A percentile compares a stretch with the other conserved stretches of the same genome.
These are phyloP conservation scores for Dentipellis fragilis DNA, from an alignment of 768 basidiomycete species.

Conservation along the genomic window DNA sequence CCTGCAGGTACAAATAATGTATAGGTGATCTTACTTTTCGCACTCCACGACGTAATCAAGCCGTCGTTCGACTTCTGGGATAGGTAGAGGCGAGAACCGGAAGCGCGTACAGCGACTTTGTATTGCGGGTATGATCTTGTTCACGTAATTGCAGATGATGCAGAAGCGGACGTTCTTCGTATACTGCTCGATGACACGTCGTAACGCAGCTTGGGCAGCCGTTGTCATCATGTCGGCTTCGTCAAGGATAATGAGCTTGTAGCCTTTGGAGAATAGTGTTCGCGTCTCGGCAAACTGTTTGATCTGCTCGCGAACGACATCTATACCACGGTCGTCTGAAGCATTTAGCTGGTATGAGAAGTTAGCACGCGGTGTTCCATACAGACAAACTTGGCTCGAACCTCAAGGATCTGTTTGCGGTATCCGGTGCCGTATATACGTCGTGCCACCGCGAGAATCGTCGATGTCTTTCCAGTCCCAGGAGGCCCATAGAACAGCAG, in stretches of 20 bases:
- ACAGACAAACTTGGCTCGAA: slow-evolving; percentile 21
- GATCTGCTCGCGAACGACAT: slow-evolving; percentile 97
- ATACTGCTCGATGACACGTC: slow-evolving; percentile 96
- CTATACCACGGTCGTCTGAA: slow-evolving; percentile 96
- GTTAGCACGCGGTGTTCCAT: slow-evolving; percentile 1
- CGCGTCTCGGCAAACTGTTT: slow-evolving; percentile 97
- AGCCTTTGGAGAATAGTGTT: slow-evolving; percentile 84
- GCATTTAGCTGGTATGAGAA: slow-evolving; percentile 68
- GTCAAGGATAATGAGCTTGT: slow-evolving; percentile 95
- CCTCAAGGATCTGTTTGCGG: slow-evolving; percentile 91
- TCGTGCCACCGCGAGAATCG: slow-evolving; percentile 90
- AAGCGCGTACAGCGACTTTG: slow-evolving; percentile 98
- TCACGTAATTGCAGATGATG: slow-evolving; percentile 99
- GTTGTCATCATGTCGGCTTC: slow-evolving; percentile 99
- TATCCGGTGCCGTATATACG: slow-evolving; percentile 85
- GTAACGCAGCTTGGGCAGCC: slow-evolving; percentile 90
- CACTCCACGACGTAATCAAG: slow-evolving; percentile 68
- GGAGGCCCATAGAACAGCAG: slow-evolving; percentile 96
- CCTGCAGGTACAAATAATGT: background rate
- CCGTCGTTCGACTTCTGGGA: slow-evolving; percentile 76
- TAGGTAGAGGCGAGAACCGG: slow-evolving; percentile 89
- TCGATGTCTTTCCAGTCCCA: slow-evolving; percentile 97
- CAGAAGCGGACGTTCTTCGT: slow-evolving; percentile 98
- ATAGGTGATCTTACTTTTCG: slow-evolving; percentile 56
- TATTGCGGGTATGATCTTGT: slow-evolving; percentile 97